A percentile compares a stretch with the other conserved stretches of the same genome.
phyloP scores from a whole-genome alignment of 2,329 filamentous ascomycete genomes.

The Curvularia eragrostidis region DNA sequence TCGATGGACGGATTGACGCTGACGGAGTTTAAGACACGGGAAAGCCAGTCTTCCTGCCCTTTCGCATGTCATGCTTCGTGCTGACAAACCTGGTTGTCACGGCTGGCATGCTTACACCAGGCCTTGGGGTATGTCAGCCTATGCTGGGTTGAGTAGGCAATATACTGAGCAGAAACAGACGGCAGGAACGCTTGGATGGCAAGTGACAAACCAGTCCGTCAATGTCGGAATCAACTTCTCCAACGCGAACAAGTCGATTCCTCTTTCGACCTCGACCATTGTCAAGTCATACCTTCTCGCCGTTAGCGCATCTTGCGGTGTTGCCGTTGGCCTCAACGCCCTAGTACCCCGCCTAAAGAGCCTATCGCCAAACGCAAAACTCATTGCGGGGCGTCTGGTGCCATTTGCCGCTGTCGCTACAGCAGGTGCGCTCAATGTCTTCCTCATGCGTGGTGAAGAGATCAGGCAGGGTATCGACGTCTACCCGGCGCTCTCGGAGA shows the following conservation, averaged over 20 bases:
- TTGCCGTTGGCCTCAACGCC: slow-evolving; percentile 89
- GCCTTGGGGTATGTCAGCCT: slow-evolving; percentile 66
- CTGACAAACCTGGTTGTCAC: slow-evolving; percentile 94
- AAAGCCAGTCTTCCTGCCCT: slow-evolving; percentile 87
- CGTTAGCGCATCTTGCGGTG: slow-evolving; percentile 90
- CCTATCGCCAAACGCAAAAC: slow-evolving; percentile 75
- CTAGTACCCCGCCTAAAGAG: slow-evolving; percentile 83
- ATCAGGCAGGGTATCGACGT: slow-evolving; percentile 93
- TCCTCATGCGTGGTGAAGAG: slow-evolving; percentile 97
- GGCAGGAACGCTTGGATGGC: slow-evolving; percentile 87
- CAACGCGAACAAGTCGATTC: slow-evolving; percentile 97
- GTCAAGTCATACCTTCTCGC: slow-evolving; percentile 90
- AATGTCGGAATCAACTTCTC: slow-evolving; percentile 98
- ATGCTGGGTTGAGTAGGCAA: neutral
- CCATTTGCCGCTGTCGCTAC: slow-evolving; percentile 95
- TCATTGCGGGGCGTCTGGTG: slow-evolving; percentile 83
- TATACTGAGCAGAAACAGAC: slow-evolving; percentile 61
- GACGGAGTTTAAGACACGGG: slow-evolving; percentile 74
- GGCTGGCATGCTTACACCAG: slow-evolving; percentile 94
- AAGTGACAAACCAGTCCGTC: slow-evolving; percentile 94
- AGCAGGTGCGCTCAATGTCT: slow-evolving; percentile 91
- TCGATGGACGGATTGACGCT: slow-evolving; percentile 12
- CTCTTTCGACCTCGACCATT: slow-evolving; percentile 79
- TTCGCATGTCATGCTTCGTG: slow-evolving; percentile 96
- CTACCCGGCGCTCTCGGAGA: slow-evolving; percentile 77